Base-by-base conservation (phyloP, 257 asterid species). In the Echium plantagineum region DNA sequence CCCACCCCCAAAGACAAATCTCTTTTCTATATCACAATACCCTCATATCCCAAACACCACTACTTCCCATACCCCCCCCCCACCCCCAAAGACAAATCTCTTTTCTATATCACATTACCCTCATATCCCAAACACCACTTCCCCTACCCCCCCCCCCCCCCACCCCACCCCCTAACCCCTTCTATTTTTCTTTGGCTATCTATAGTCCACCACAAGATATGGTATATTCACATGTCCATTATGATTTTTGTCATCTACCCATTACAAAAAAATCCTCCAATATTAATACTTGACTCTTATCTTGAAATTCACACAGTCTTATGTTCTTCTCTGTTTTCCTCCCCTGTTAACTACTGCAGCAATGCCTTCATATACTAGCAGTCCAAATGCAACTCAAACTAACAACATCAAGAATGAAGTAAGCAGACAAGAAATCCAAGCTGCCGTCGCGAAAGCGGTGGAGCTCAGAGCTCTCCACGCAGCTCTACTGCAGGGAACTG, bases 381-480 rank as follows among this genome's bases (percentile, higher is more conserved):
- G 69, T 53, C 30, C 54, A 20, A 55, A 18, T 69, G 70, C 65
- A 68, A 81, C 73, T 65, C 15, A 61, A 21, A 52, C 63, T 15
- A 46, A 63, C 17, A 69, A 60, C 21, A 64, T 32, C 22, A 72
- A 57, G 10, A 69, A 60, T 59, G 86, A 65, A 51, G 70, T 75
- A 13, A 82, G 72, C 57, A 68, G 94, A 66, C 66, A 75, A 22
- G 89, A 79, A 28, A 80, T 88, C 57, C 77, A 85, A 71, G 73
- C 81, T 6, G 98, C 95, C 59, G 80, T 91, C 68, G 84, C 96
- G 1, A 88, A 91, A 71, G 81, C 93, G 0, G 80, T 79, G 70
- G 98, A 91, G 91, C 95, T 88, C 8, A 76, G 98, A 55, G 96
- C 95, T 46, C 79, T 91, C 26, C 98, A 91, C 59, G 86, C 96